Conservation (phyloP, 805 yeast species). For the Sporopachydermia quercuum region DNA sequence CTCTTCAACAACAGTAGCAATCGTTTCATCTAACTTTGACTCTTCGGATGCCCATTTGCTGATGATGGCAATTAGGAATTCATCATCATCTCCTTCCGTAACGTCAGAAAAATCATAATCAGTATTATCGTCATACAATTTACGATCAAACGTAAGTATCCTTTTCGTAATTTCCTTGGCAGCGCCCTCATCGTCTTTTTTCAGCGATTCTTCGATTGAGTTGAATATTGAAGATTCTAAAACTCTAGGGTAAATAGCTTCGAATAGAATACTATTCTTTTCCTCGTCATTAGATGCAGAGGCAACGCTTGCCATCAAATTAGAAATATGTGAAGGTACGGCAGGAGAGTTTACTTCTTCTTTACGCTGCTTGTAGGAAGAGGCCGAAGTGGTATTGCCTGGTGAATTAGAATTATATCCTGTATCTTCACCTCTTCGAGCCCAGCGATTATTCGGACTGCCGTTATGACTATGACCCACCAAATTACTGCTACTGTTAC, state of each 20-base stretch:
- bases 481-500: no score
- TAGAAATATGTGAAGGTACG: not conserved
- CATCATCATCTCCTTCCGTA: not conserved
- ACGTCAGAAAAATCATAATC: not conserved
- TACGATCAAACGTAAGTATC: not conserved
- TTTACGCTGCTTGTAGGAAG: not conserved
- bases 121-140: not conserved
- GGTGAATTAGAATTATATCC: no score
- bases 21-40: not conserved
- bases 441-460: no score
- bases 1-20: not conserved
- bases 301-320: conserved; percentile 1
- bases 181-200: not conserved
- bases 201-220: not conserved
- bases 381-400: no score
- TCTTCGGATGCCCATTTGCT: conserved; percentile 1
- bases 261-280: not conserved
- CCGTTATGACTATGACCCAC: no score
- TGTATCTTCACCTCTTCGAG: no score
- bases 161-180: not conserved
- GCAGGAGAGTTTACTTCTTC: not conserved
- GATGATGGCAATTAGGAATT: not conserved
- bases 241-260: not conserved
- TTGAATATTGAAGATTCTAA: not conserved
- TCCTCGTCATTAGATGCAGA: not conserved